Conservation (phyloP, 176 grass and related monocot genomes). For the Aechmea fasciata region DNA sequence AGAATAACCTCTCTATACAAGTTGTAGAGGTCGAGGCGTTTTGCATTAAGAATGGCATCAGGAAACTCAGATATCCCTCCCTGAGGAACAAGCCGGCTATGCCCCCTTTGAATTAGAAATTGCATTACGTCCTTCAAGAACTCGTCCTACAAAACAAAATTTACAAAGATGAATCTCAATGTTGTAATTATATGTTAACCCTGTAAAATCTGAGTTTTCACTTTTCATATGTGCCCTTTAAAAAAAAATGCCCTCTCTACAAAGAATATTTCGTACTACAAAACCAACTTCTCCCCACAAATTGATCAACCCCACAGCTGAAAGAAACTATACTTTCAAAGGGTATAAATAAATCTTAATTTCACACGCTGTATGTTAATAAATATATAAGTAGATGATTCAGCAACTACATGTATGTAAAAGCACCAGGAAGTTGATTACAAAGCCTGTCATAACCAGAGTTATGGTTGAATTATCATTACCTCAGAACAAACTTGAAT, state of each 20-base stretch:
- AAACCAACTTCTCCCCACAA: no score
- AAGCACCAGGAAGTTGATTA: not conserved
- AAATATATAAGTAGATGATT: no score
- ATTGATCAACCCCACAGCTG: no score
- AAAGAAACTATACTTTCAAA: no score
- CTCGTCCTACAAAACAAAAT: conserved; percentile 40
- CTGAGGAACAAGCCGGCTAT: conserved; percentile 50
- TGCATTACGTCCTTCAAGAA: conserved; percentile 75
- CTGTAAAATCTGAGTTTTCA: no score
- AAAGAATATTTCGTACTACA: no score
- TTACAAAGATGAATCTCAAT: not conserved
- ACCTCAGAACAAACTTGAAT: conserved; percentile 49
- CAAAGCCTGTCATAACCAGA: conserved; percentile 9
- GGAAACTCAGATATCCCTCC: conserved; percentile 61
- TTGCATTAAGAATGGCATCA: conserved; percentile 63
- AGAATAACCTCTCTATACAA: conserved; percentile 64
- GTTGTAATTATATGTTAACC: no score
- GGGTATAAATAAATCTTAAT: no score
- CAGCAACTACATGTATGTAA: no score
- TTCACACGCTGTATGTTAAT: no score
- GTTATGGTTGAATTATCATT: conserved; percentile 13
- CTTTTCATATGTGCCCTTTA: no score
- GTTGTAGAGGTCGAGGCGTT: conserved; percentile 70
- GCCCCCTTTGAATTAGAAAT: conserved; percentile 52
- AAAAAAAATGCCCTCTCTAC: no score